These are phyloP conservation scores for Zymoseptoria crescenta DNA, from an alignment of 2,329 filamentous ascomycete genomes.

Conservation along the genomic window DNA sequence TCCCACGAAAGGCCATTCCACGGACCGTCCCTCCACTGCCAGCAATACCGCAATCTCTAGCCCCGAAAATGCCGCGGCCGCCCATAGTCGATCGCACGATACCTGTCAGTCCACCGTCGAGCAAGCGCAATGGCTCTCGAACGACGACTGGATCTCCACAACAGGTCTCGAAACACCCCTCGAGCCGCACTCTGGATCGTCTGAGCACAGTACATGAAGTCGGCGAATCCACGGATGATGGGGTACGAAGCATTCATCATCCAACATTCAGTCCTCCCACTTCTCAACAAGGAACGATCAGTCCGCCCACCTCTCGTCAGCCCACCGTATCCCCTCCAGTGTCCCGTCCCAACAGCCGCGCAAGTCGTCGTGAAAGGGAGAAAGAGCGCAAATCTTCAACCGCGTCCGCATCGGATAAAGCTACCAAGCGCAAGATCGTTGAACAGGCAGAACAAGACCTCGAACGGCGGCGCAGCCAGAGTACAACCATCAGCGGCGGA, in stretches of 20 bases:
- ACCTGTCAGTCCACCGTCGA: conserved; percentile 21
- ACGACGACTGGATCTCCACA: not conserved
- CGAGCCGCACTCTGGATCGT: conserved; percentile 22
- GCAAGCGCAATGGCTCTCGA: conserved; percentile 1
- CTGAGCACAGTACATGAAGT: conserved; percentile 29
- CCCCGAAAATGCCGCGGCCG: not conserved
- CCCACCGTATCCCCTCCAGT: conserved; percentile 15
- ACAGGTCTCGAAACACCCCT: conserved; percentile 8
- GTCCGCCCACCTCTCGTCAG: conserved; percentile 3
- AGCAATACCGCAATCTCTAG: not conserved
- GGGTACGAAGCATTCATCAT: conserved; percentile 10
- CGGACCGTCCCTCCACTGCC: not conserved
- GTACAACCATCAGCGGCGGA: conserved; percentile 6
- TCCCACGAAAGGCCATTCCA: conserved; percentile 1
- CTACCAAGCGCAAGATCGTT: conserved; percentile 25
- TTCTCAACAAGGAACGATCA: conserved; percentile 4
- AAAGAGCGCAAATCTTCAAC: conserved; percentile 13
- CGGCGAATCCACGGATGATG: conserved; percentile 11
- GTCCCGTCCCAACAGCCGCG: conserved; percentile 23
- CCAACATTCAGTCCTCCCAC: conserved; percentile 1
- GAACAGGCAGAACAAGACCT: conserved; percentile 25
- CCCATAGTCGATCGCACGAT: conserved; percentile 26
- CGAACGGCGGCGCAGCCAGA: conserved; percentile 16
- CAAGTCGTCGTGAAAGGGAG: conserved; percentile 12
- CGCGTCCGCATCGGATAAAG: conserved; percentile 25